Evolutionary conservation across 2,329 filamentous ascomycete species (phyloP), one percentile per base, ranked within the genome.

Genomic region (Gnomoniopsis sp.): DNA sequence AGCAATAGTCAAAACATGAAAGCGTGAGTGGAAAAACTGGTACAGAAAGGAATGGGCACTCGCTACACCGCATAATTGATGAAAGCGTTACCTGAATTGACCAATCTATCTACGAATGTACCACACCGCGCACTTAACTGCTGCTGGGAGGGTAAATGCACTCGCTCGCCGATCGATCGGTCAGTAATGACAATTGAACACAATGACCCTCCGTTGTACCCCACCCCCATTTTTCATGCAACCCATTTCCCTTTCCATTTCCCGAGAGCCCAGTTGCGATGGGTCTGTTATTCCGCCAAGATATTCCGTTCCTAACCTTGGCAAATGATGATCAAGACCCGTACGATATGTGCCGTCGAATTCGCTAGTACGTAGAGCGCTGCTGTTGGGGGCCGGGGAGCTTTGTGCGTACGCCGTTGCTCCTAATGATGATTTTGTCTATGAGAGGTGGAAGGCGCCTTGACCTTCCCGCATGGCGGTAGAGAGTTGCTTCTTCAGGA

Each of bases 371-470:
- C 26, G 11, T 59, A 30, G 30, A 49, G 49, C 53, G 47, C 41
- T 36, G 23, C 49, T 33, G 38, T 47, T 21, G 36, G 49, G 26
- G 46, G 21, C 19, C 21, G 26, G 38, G 17, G 53, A 43, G 38
- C 55, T 38, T 50, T 44, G 26, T 26, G 14, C 19, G 36, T 55
- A 38, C 33, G 30, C 17, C 12, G 17, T 17, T 33, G 30, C 38
- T 22, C 44, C 43, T 51, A 43, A 15, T 21, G 3, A 15, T 56
- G 6, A 19, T 56, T 8, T 17, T 34, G 4, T 43, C 71, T 82
- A 96, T 61, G 93, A 96, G 65, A 99, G 81, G 75, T 98, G 95
- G 83, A 99, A 99, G 61, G 96, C 95, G 33, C 95, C 95, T 72
- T 99, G 95, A 23, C 95, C 95, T 77, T 99, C 96, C 73, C 87